phyloP scores from a whole-genome alignment of 2,329 filamentous ascomycete species.

The Claviceps lovelessii region DNA sequence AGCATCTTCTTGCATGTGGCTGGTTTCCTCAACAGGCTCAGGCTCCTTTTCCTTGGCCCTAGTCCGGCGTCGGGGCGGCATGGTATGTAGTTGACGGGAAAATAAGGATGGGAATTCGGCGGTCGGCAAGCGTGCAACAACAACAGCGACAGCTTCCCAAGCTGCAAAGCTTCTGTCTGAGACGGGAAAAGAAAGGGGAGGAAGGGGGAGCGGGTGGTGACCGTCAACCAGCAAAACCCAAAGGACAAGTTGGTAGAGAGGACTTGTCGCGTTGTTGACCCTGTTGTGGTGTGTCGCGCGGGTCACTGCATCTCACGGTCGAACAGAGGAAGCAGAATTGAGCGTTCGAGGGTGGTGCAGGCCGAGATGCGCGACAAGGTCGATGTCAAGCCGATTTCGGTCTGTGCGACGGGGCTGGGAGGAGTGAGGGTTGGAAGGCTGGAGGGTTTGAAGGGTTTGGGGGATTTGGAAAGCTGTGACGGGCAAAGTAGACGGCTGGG shows the following conservation, averaged over 20 bases:
- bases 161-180: background rate
- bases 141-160: background rate
- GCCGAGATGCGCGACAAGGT: constrained; percentile 1
- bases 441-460: background rate
- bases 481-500: background rate
- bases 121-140: constrained; percentile 1
- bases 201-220: background rate
- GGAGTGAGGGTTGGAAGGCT: background rate
- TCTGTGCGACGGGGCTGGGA: constrained; percentile 1
- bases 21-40: constrained; percentile 16
- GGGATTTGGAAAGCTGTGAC: background rate
- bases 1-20: constrained; percentile 7
- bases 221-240: background rate
- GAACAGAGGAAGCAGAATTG: constrained; percentile 1
- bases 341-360: background rate
- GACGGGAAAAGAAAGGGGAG: background rate
- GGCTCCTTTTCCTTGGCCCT: constrained; percentile 17
- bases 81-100: constrained; percentile 11
- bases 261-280: constrained; percentile 7
- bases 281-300: constrained; percentile 8
- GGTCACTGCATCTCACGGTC: constrained; percentile 13
- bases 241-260: constrained; percentile 3
- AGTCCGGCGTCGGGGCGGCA: constrained; percentile 24
- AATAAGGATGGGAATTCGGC: constrained; percentile 5
- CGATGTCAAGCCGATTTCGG: background rate